Base-by-base conservation (phyloP, 1,284 basidiomycete genomes). In the Irpex sp. region DNA sequence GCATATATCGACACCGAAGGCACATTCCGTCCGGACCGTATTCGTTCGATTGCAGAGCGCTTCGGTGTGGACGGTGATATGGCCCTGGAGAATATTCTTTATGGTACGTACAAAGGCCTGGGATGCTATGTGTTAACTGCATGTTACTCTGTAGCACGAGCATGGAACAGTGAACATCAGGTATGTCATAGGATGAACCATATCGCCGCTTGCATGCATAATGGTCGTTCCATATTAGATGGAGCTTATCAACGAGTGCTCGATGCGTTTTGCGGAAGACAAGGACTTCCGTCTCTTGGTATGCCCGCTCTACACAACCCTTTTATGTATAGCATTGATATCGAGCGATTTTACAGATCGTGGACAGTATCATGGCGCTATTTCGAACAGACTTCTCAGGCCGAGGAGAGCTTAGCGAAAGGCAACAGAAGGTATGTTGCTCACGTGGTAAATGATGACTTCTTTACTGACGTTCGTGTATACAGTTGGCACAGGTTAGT, bases 1-100 rank as follows among this genome's bases (percentile, higher is more conserved):
- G 94, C 94, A 69, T 97, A 93, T 75, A 93, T 97, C 65, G 95
- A 96, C 73, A 96, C 95, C 1, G 94, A 97, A 82, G 93, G 95
- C 4, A 97, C 96, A 0, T 97, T 97, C 78, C 88, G 95, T 57
- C 94, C 95, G 5, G 95, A 97, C 72, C 87, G 95, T 65, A 92
- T 97, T 66, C 84, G 85, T 57, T 85, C 93, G 19, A 93, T 98
- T 64, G 94, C 96, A 17, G 93, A 96, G 59, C 85, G 94, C 36
- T 96, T 96, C 71, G 93, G 93, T 9, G 93, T 97, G 15, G 92
- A 96, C 68, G 87, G 90, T 2, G 88, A 86, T 64, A 89, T 93
- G 84, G 94, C 91, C 0, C 78, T 96, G 11, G 94, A 96, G 73
- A 94, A 94, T 71, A 89, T 94, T 61, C 82, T 93, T 17, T 93